These are phyloP conservation scores for Tetrapisispora nanseiensis DNA, from an alignment of 805 yeast genomes.

Conservation along the genomic window DNA sequence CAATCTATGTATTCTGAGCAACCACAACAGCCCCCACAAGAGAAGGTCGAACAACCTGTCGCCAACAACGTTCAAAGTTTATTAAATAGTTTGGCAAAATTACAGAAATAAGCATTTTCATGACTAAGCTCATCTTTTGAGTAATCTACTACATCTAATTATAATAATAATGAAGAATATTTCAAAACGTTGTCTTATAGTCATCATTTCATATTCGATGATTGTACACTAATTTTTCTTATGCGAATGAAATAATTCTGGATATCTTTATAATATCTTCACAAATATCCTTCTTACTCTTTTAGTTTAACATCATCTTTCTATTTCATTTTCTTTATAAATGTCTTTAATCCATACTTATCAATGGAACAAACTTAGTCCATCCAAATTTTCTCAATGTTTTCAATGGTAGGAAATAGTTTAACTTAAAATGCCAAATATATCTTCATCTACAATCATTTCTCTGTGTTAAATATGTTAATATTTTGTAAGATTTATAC, in stretches of 20 bases:
- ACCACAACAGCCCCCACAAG: constrained; percentile 11
- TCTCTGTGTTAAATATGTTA: too few relatives aligned
- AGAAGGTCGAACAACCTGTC: constrained; percentile 17
- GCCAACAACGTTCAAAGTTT: constrained; percentile 31
- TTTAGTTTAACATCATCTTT: background rate
- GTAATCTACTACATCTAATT: too few relatives aligned
- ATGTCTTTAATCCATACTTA: background rate
- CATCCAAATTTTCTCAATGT: too few relatives aligned
- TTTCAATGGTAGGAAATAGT: too few relatives aligned
- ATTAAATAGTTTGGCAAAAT: constrained; percentile 31
- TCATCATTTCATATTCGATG: background rate
- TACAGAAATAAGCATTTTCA: constrained; percentile 24
- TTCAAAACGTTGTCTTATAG: background rate
- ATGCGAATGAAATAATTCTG: background rate
- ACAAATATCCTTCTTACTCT: background rate
- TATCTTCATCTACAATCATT: too few relatives aligned
- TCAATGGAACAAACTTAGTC: too few relatives aligned
- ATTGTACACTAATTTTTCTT: background rate
- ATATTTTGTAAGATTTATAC: too few relatives aligned
- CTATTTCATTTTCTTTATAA: background rate
- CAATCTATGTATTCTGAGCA: constrained; percentile 9
- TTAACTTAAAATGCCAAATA: too few relatives aligned
- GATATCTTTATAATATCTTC: background rate
- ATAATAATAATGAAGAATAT: too few relatives aligned
- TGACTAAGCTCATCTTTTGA: too few relatives aligned